These are phyloP conservation scores for Leptographium flavum DNA, from an alignment of 2,329 filamentous ascomycete species.

Conservation along the genomic window DNA sequence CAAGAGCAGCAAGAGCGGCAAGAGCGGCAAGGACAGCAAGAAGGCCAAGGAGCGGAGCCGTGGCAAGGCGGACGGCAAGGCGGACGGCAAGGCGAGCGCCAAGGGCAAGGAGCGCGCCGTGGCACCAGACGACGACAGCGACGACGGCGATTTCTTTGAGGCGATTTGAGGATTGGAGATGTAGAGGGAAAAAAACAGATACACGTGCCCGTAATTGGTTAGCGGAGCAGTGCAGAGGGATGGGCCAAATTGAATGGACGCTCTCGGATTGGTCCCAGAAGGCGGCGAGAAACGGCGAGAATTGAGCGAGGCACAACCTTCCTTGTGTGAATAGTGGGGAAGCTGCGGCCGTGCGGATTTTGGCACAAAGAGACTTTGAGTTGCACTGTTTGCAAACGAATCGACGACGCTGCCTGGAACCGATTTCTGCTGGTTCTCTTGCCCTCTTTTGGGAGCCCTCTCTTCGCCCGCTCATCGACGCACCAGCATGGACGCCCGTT, in stretches of 20 bases:
- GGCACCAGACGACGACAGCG: slow-evolving; percentile 4
- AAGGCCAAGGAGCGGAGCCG: too few relatives aligned
- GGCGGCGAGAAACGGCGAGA: too few relatives aligned
- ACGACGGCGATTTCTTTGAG: slow-evolving; percentile 45
- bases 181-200: background rate
- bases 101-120: background rate
- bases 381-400: too few relatives aligned
- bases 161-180: slow-evolving; percentile 5
- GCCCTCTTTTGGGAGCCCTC: background rate
- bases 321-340: too few relatives aligned
- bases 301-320: too few relatives aligned
- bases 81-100: background rate
- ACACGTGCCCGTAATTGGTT: background rate
- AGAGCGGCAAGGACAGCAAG: background rate
- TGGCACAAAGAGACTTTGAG: too few relatives aligned
- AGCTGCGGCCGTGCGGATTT: too few relatives aligned
- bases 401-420: too few relatives aligned
- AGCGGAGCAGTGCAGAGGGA: too few relatives aligned
- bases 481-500: background rate
- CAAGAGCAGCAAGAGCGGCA: too few relatives aligned
- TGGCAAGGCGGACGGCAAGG: slow-evolving; percentile 10
- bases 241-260: too few relatives aligned
- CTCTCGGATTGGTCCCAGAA: too few relatives aligned
- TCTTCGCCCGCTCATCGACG: background rate
- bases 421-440: background rate